These are phyloP conservation scores for Papiliotrema fonsecae DNA, from an alignment of 1,284 basidiomycete genomes.

Conservation along the genomic window DNA sequence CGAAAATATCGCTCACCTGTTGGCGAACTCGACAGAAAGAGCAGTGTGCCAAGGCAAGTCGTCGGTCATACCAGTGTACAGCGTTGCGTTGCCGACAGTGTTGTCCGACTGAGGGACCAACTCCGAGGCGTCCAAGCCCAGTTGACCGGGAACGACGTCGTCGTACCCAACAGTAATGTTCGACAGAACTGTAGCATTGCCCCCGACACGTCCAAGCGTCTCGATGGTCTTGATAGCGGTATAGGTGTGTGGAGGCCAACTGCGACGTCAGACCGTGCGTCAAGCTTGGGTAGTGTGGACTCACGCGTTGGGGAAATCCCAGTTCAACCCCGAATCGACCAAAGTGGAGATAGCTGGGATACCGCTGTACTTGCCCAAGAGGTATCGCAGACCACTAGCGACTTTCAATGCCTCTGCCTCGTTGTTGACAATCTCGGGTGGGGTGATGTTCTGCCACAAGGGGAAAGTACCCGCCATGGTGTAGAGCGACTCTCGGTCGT, in stretches of 20 bases:
- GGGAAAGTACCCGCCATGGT: constrained; percentile 75
- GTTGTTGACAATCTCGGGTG: constrained; percentile 60
- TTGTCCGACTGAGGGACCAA: constrained; percentile 64
- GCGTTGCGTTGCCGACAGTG: constrained; percentile 53
- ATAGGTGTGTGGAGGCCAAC: constrained; percentile 79
- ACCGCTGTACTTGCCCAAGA: constrained; percentile 78
- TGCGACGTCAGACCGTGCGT: background rate
- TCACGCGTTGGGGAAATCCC: constrained; percentile 52
- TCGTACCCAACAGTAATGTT: constrained; percentile 55
- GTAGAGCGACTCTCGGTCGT: constrained; percentile 61
- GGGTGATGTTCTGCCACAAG: constrained; percentile 79
- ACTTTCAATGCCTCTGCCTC: constrained; percentile 59
- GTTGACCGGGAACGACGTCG: constrained; percentile 67
- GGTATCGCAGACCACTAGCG: constrained; percentile 68
- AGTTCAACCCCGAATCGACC: constrained; percentile 52
- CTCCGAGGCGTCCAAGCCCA: constrained; percentile 61
- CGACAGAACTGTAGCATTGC: constrained; percentile 25
- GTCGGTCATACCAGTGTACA: constrained; percentile 37
- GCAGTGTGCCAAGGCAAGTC: constrained; percentile 50
- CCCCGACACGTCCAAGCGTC: constrained; percentile 35
- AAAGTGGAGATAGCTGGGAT: constrained; percentile 64
- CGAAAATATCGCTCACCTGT: constrained; percentile 17
- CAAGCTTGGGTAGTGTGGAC: background rate
- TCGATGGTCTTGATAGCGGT: constrained; percentile 73
- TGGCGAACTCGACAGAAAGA: constrained; percentile 58